Conservation (phyloP, 2,329 filamentous ascomycete species). For the Diaporthe longicolla region DNA sequence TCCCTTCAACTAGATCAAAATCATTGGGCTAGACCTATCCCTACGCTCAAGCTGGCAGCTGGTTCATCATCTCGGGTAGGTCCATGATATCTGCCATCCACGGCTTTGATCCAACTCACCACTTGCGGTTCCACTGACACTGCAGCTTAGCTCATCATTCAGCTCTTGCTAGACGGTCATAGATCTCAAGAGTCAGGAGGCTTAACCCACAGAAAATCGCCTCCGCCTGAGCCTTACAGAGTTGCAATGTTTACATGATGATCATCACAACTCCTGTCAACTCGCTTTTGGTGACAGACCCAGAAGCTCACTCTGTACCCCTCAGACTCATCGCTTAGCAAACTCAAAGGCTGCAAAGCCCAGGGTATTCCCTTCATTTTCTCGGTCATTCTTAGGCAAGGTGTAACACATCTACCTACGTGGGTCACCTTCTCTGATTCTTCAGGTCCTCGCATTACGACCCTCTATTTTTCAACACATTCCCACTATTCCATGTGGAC, state of each 20-base stretch:
- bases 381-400: background rate
- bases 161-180: background rate
- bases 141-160: too few relatives aligned
- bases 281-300: background rate
- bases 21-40: background rate
- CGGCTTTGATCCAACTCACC: background rate
- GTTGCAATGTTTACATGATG: background rate
- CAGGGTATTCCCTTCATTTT: background rate
- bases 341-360: background rate
- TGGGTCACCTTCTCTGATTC: too few relatives aligned
- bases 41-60: background rate
- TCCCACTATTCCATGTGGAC: background rate
- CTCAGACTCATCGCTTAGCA: background rate
- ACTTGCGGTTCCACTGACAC: background rate
- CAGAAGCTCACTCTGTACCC: too few relatives aligned
- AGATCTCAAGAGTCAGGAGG: too few relatives aligned
- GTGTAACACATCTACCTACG: too few relatives aligned
- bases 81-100: background rate
- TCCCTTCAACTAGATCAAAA: background rate
- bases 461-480: background rate
- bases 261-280: background rate
- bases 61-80: background rate
- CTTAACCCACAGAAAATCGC: too few relatives aligned
- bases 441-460: background rate
- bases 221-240: background rate